Percentiles rank a stretch among this genome's conserved stretches.
Conservation (phyloP, 257 asterid species). For the Plectranthus barbatus region DNA sequence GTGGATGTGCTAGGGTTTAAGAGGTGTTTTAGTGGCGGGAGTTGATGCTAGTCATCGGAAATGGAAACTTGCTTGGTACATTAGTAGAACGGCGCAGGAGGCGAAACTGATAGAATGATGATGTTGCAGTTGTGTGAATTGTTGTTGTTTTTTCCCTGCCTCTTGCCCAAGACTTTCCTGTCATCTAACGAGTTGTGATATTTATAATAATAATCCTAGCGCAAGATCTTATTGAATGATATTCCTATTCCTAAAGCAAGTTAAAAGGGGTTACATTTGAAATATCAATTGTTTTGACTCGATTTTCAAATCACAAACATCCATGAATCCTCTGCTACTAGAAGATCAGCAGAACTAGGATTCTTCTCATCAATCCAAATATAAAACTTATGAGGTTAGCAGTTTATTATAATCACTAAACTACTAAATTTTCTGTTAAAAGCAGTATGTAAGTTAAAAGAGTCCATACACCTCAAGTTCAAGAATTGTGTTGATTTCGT, state of each 20-base stretch:
- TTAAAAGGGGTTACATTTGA: too few species aligned
- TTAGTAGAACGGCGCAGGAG: not conserved
- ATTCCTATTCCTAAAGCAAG: too few species aligned
- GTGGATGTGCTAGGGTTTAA: constrained; percentile 14
- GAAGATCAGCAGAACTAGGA: too few species aligned
- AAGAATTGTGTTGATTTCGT: not conserved
- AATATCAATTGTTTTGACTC: too few species aligned
- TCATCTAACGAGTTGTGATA: not conserved
- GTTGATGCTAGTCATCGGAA: not conserved
- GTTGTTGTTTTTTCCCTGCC: not conserved
- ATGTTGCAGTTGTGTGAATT: not conserved
- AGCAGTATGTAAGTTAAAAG: not conserved
- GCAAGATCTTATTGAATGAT: too few species aligned
- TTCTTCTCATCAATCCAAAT: not conserved
- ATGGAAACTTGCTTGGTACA: not conserved
- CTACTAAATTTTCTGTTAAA: not conserved
- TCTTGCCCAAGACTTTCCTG: not conserved
- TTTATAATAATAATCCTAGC: too few species aligned
- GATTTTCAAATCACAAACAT: too few species aligned
- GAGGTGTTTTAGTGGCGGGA: not conserved
- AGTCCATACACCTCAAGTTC: not conserved
- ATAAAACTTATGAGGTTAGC: not conserved
- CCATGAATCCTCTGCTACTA: not conserved
- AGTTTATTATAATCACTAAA: not conserved
- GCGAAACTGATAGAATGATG: not conserved